Evolutionary conservation across 2,329 filamentous ascomycete species (phyloP), one percentile per base, ranked within the genome.

Genomic region (Biscogniauxia marginata): DNA sequence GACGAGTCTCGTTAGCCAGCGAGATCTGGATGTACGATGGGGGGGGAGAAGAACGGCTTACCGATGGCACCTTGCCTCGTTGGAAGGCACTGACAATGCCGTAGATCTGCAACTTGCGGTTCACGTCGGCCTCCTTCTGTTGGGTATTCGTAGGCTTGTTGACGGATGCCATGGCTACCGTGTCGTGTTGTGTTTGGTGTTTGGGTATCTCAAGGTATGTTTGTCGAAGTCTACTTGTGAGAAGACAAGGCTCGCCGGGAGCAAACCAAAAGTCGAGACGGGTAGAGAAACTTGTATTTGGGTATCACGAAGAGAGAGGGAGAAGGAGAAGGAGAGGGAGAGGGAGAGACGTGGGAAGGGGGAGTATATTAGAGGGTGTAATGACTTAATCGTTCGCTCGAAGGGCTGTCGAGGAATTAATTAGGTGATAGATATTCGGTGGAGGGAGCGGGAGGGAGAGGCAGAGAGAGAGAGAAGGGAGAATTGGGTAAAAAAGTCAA

Each of bases 21-120:
- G 8, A 1, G 7, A 18, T 4, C 22, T 19, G 22, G 21, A 45
- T 11, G n/a, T n/a, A n/a, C 13, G 50, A 8, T n/a, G 3, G 7
- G n/a, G 30, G 3, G 18, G 5, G 34, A 9, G 22, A 22, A 44
- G 23, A 19, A 47, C 25, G 43, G 79, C 86, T 71, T 84, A 93
- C 86, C 68, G 93, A 96, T 61, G 93, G 93, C 47, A 93, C 87
- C 75, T 97, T 98, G 79, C 93, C 93, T 65, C 86, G 84, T 70
- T 89, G 82, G 74, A 98, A 97, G 52, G 92, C 93, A 80, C 73
- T 76, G 75, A 87, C 84, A 74, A 98, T 97, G 69, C 93, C 95
- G 70, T 96, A 99, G 39, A 98, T 77, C 76, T 97, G 93, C 51
- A 99, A 86, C 80, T 99, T 99, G 72, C 87, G 85, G 76, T 95